These are phyloP conservation scores for Fusarium sp. DNA, from an alignment of 2,329 filamentous ascomycete species.

Conservation along the genomic window DNA sequence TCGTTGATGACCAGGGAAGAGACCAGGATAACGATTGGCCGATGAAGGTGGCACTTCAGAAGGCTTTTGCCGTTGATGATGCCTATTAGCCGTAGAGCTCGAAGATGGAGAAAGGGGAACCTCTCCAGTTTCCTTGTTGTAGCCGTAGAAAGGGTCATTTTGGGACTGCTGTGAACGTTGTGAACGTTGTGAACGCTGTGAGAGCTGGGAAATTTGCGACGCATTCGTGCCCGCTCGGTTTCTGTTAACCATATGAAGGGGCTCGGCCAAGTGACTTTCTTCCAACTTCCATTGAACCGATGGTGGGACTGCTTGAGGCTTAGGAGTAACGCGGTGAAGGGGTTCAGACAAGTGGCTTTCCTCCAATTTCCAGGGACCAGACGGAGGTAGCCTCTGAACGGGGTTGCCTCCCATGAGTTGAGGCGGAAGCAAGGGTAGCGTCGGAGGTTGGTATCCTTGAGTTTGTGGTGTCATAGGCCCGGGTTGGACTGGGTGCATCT, in stretches of 20 bases:
- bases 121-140: conserved; percentile 58
- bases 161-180: conserved; percentile 41
- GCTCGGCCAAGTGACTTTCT: conserved; percentile 61
- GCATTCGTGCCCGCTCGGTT: conserved; percentile 45
- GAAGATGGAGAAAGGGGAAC: conserved; percentile 24
- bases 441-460: conserved; percentile 10
- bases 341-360: conserved; percentile 64
- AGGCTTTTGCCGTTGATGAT: conserved; percentile 38
- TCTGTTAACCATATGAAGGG: conserved; percentile 50
- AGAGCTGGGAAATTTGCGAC: conserved; percentile 22
- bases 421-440: conserved; percentile 36
- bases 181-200: conserved; percentile 32
- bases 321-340: conserved; percentile 45
- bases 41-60: conserved; percentile 60
- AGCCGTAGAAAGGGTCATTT: conserved; percentile 41
- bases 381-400: conserved; percentile 52
- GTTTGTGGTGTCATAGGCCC: conserved; percentile 16
- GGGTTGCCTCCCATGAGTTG: conserved; percentile 45
- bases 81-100: conserved; percentile 14
- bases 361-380: conserved; percentile 61
- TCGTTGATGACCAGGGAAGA: conserved; percentile 49
- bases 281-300: conserved; percentile 60
- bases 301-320: conserved; percentile 50
- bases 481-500: conserved; percentile 28
- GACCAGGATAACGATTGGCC: conserved; percentile 57